phyloP scores from a whole-genome alignment of 164 flowering plant genomes.

The Magnolia officinalis region DNA sequence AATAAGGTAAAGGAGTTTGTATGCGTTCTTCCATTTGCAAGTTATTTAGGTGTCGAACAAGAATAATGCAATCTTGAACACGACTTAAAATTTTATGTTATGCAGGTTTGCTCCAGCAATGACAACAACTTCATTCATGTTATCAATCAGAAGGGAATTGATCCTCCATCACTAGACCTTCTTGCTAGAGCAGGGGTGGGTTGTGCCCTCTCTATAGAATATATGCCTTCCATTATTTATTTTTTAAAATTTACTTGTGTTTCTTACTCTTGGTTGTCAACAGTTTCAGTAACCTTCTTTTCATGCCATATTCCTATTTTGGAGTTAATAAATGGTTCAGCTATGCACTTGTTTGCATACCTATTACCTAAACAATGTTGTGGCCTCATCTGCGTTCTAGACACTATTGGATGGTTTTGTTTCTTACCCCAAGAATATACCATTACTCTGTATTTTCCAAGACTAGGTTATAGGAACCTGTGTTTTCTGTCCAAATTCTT shows the following conservation, averaged over 20 bases:
- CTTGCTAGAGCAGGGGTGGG: constrained; percentile 96
- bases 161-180: constrained; percentile 92
- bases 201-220: constrained; percentile 1
- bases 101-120: constrained; percentile 83
- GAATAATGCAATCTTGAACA: not conserved
- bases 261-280: too few species aligned
- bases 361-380: too few species aligned
- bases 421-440: not conserved
- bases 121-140: constrained; percentile 83
- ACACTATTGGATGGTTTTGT: not conserved
- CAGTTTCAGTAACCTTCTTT: not conserved
- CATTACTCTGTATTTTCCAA: not conserved
- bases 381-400: not conserved
- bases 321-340: not conserved
- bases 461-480: not conserved
- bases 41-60: not conserved
- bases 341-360: too few species aligned
- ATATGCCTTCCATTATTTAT: not conserved
- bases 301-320: not conserved
- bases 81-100: not conserved
- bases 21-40: not conserved
- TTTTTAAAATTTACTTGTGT: not conserved
- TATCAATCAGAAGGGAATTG: constrained; percentile 96
- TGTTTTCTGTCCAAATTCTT: not conserved
- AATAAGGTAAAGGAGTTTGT: constrained; percentile 48